Percentiles rank a stretch among this genome's conserved stretches.
Conservation (phyloP, 306 rosid species). For the Fagus crenata region DNA sequence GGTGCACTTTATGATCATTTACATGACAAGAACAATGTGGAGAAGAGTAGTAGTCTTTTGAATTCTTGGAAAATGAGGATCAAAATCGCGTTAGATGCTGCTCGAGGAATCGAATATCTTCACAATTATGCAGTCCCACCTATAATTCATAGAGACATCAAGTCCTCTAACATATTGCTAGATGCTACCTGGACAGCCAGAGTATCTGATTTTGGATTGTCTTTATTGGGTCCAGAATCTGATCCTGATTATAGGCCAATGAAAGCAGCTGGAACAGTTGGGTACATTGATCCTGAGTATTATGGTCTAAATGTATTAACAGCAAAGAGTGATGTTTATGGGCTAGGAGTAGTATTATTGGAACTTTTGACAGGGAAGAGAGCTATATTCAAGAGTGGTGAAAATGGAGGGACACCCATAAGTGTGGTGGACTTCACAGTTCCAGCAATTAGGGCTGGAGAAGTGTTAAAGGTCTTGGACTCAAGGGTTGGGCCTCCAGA, state of each 20-base stretch:
- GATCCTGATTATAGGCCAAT: constrained; percentile 45
- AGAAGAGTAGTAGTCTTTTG: constrained; percentile 50
- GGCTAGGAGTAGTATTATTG: constrained; percentile 78
- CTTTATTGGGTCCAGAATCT: constrained; percentile 69
- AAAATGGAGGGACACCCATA: constrained; percentile 54
- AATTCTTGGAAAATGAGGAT: constrained; percentile 86
- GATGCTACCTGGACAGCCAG: constrained; percentile 73
- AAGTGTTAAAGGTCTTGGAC: constrained; percentile 64
- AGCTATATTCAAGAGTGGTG: constrained; percentile 67
- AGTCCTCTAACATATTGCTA: constrained; percentile 80
- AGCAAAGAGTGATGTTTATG: constrained; percentile 89
- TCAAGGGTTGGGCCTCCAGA: constrained; percentile 63
- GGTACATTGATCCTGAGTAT: constrained; percentile 97
- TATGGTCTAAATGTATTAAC: constrained; percentile 82
- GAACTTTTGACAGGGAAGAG: constrained; percentile 90
- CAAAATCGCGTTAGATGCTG: constrained; percentile 81
- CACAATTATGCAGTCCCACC: constrained; percentile 95
- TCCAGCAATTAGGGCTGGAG: constrained; percentile 74
- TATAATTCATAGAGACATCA: constrained; percentile 85
- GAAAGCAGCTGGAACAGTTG: constrained; percentile 84
- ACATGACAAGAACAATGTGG: constrained; percentile 66
- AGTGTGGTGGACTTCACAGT: constrained; percentile 81
- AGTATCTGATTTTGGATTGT: constrained; percentile 91
- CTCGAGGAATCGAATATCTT: constrained; percentile 90
- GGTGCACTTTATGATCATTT: constrained; percentile 83